Conservation (phyloP, 495 filamentous ascomycete species). For the Xylaria nigripes region DNA sequence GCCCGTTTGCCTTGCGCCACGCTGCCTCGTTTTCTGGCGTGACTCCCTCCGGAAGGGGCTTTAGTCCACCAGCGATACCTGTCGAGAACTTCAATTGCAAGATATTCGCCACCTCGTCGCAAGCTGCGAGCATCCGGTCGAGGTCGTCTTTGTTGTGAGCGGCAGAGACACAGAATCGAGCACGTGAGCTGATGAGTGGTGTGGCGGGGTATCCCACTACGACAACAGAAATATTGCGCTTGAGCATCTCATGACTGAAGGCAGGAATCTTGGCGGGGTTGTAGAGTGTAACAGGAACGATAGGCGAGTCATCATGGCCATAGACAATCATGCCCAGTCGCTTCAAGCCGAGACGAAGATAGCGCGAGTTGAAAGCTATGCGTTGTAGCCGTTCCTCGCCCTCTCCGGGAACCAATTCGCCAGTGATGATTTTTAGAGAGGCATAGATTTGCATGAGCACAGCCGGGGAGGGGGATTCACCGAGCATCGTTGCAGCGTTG, state of each 20-base stretch:
- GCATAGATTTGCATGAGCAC: conserved; percentile 82
- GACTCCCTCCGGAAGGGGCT: conserved; percentile 61
- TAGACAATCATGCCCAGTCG: conserved; percentile 94
- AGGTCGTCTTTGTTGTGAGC: conserved; percentile 97
- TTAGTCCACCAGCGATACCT: conserved; percentile 79
- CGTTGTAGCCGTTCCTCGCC: conserved; percentile 93
- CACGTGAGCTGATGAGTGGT: conserved; percentile 88
- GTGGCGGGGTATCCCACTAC: conserved; percentile 97
- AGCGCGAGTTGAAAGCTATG: conserved; percentile 96
- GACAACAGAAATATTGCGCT: conserved; percentile 95
- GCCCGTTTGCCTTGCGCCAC: conserved; percentile 44
- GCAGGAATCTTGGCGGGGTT: conserved; percentile 96
- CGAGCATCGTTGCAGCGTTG: conserved; percentile 80
- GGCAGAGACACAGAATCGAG: conserved; percentile 90
- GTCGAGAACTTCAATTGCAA: conserved; percentile 94
- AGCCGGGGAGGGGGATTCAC: conserved; percentile 79
- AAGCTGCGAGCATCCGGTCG: conserved; percentile 81
- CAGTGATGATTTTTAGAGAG: conserved; percentile 76
- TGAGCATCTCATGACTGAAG: conserved; percentile 96
- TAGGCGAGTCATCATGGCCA: conserved; percentile 95
- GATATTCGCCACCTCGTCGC: conserved; percentile 85
- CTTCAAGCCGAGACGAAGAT: conserved; percentile 93
- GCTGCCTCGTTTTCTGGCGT: conserved; percentile 63
- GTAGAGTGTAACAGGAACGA: conserved; percentile 89
- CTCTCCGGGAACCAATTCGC: conserved; percentile 80